Conservation (phyloP, 768 basidiomycete species). For the Asterophora lycoperdoides region DNA sequence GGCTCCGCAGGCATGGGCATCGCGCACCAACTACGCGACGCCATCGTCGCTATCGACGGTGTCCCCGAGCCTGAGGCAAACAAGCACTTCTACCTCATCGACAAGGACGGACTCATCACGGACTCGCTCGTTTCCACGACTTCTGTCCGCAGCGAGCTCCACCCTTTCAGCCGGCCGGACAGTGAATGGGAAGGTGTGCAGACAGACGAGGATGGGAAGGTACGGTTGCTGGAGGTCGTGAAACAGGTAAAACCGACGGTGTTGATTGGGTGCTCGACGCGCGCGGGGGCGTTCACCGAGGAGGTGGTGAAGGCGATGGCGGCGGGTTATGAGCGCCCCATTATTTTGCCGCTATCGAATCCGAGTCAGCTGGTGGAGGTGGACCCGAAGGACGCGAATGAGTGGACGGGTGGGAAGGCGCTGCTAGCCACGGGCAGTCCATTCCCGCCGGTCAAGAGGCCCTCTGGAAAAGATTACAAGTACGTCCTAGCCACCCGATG, state of each 20-base stretch:
- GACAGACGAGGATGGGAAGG: constrained; percentile 35
- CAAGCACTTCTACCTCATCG: constrained; percentile 66
- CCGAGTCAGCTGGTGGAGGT: constrained; percentile 77
- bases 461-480: constrained; percentile 62
- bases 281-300: constrained; percentile 72
- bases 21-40: constrained; percentile 69
- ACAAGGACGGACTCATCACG: constrained; percentile 56
- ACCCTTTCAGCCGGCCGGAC: constrained; percentile 54
- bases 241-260: constrained; percentile 74
- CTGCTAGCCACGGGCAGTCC: constrained; percentile 83
- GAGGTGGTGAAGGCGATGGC: constrained; percentile 68
- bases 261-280: constrained; percentile 81
- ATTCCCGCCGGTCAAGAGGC: constrained; percentile 68
- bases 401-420: constrained; percentile 79
- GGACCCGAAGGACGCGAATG: constrained; percentile 61
- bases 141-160: constrained; percentile 41
- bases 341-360: constrained; percentile 83
- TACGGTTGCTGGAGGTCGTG: constrained; percentile 64
- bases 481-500: constrained; percentile 28
- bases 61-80: constrained; percentile 56
- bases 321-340: constrained; percentile 63
- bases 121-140: constrained; percentile 39
- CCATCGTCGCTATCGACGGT: constrained; percentile 55
- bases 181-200: constrained; percentile 47
- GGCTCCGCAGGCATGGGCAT: constrained; percentile 84